A percentile compares a stretch with the other conserved stretches of the same genome.
Conservation (phyloP, 768 basidiomycete genomes). For the Pulveroboletus sp. region DNA sequence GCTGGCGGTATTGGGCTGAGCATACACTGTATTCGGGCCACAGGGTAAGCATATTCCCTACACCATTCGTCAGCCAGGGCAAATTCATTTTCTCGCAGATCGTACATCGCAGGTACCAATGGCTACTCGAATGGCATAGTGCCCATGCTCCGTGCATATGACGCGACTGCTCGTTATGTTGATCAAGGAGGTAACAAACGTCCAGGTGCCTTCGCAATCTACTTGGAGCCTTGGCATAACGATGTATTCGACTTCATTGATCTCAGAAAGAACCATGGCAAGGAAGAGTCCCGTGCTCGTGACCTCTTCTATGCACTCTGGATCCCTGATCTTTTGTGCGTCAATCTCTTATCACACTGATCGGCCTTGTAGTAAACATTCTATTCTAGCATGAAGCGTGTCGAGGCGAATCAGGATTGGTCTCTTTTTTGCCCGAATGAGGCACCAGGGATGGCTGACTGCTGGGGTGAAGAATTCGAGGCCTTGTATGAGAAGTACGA, state of each 20-base stretch:
- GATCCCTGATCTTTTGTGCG: constrained; percentile 95
- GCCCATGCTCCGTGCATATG: constrained; percentile 97
- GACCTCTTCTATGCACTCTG: constrained; percentile 98
- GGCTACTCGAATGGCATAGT: constrained; percentile 99
- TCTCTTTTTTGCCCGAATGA: constrained; percentile 98
- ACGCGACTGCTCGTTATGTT: constrained; percentile 97
- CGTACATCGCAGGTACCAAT: constrained; percentile 98
- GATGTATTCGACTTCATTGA: constrained; percentile 98
- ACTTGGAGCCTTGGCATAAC: constrained; percentile 98
- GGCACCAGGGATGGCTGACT: constrained; percentile 85
- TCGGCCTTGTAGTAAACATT: background rate
- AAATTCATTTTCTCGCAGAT: constrained; percentile 44
- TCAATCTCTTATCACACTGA: background rate
- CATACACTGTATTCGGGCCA: constrained; percentile 96
- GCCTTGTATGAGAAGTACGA: constrained; percentile 85
- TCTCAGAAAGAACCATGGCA: constrained; percentile 97
- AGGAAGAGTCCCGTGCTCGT: constrained; percentile 94
- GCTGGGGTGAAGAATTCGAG: constrained; percentile 89
- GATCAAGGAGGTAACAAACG: constrained; percentile 99
- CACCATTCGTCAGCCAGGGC: background rate
- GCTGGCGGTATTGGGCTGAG: constrained; percentile 96
- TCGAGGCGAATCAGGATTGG: constrained; percentile 88
- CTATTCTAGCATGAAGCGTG: constrained; percentile 84
- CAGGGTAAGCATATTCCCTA: constrained; percentile 56
- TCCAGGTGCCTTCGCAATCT: constrained; percentile 97